Evolutionary conservation across 768 basidiomycete genomes (phyloP).

Genomic region (Tulasnella sp.): DNA sequence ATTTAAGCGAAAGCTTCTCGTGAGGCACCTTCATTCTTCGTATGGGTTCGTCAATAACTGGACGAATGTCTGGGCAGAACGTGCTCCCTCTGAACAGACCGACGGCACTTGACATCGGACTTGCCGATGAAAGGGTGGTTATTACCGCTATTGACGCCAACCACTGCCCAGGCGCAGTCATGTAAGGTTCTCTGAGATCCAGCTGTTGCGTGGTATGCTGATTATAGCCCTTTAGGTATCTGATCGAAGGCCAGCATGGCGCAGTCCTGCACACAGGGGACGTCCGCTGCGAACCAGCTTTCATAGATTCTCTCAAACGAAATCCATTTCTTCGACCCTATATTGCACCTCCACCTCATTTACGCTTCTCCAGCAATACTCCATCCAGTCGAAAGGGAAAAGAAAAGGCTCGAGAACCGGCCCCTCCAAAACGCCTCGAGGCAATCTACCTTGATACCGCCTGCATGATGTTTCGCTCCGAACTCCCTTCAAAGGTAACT

Average conservation of each 20-base stretch:
- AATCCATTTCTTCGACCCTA: conserved; percentile 74
- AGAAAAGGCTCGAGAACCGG: conserved; percentile 6
- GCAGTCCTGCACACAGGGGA: conserved; percentile 91
- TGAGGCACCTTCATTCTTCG: conserved; percentile 35
- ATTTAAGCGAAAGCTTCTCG: conserved; percentile 61
- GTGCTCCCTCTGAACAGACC: conserved; percentile 61
- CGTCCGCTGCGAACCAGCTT: conserved; percentile 80
- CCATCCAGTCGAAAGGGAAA: conserved; percentile 2
- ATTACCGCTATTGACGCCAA: conserved; percentile 87
- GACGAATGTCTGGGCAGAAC: conserved; percentile 41
- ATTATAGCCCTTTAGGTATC: conserved; percentile 54
- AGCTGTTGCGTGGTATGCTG: conserved; percentile 7
- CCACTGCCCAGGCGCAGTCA: conserved; percentile 91
- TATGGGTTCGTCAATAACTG: background rate
- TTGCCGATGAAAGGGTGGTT: conserved; percentile 56
- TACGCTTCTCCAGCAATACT: conserved; percentile 29
- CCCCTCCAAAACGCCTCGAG: conserved; percentile 42
- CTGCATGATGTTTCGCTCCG: conserved; percentile 48
- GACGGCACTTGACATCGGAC: conserved; percentile 45
- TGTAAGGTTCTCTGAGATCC: conserved; percentile 48
- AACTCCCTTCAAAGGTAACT: conserved; percentile 59
- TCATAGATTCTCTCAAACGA: conserved; percentile 59
- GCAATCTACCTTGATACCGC: conserved; percentile 84
- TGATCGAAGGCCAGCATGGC: conserved; percentile 65
- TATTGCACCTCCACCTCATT: conserved; percentile 40